Conservation (phyloP, 768 basidiomycete species). For the Leccinum arenicola region DNA sequence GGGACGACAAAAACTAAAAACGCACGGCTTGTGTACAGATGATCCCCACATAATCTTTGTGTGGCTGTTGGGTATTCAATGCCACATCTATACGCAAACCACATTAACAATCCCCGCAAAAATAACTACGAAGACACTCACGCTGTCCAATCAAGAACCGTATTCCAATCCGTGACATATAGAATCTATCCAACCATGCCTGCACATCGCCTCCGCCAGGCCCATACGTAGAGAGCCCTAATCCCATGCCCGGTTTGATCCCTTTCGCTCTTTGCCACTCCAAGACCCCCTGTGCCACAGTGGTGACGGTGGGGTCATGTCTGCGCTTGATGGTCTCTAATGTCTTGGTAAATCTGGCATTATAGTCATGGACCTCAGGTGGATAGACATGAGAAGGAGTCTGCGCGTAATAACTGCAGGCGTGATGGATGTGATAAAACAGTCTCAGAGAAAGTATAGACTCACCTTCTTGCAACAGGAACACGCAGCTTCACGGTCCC, state of each 20-base stretch:
- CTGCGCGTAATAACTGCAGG: slow-evolving; percentile 79
- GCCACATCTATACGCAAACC: slow-evolving; percentile 70
- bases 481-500: slow-evolving; percentile 69
- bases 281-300: slow-evolving; percentile 92
- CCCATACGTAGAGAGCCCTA: slow-evolving; percentile 36
- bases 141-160: slow-evolving; percentile 97
- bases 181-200: slow-evolving; percentile 95
- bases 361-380: slow-evolving; percentile 92
- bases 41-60: slow-evolving; percentile 92
- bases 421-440: slow-evolving; percentile 1
- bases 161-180: slow-evolving; percentile 93
- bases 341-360: slow-evolving; percentile 82
- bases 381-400: slow-evolving; percentile 74
- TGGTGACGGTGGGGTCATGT: slow-evolving; percentile 97
- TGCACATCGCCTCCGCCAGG: slow-evolving; percentile 87
- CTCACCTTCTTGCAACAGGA: slow-evolving; percentile 79
- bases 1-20: slow-evolving; percentile 10
- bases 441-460: slow-evolving; percentile 2
- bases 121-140: slow-evolving; percentile 36
- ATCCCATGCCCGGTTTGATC: slow-evolving; percentile 27
- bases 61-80: slow-evolving; percentile 86
- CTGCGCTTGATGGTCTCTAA: slow-evolving; percentile 88
- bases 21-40: slow-evolving; percentile 89
- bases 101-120: not conserved
- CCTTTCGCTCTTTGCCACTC: slow-evolving; percentile 82